Percentiles rank a stretch among this genome's conserved stretches.
phyloP scores from a whole-genome alignment of 2,329 filamentous ascomycete species.

The Aspergillaceae sp. region DNA sequence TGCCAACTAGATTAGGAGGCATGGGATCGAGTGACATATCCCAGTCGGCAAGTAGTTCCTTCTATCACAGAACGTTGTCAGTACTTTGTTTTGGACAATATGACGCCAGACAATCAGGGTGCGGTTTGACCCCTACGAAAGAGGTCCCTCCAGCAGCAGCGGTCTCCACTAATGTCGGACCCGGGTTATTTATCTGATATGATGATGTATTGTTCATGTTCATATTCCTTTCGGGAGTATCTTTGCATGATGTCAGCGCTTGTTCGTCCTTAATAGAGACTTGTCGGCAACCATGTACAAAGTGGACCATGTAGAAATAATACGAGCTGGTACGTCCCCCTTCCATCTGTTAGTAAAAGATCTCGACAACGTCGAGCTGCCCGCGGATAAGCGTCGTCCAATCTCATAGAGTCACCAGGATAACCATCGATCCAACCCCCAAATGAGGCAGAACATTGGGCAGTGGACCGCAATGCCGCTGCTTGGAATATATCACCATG shows the following conservation, averaged over 20 bases:
- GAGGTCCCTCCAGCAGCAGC: background rate
- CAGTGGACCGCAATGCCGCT: background rate
- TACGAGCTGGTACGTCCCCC: background rate
- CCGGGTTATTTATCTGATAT: background rate
- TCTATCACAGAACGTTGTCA: background rate
- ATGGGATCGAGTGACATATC: background rate
- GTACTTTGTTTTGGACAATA: background rate
- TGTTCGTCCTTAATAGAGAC: background rate
- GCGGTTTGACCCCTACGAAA: background rate
- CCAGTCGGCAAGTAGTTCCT: background rate
- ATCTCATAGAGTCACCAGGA: background rate
- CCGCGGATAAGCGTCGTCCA: background rate
- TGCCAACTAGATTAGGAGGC: background rate
- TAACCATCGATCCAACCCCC: background rate
- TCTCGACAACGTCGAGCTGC: background rate
- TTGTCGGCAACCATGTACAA: background rate
- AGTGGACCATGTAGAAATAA: background rate
- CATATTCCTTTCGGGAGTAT: too few species aligned
- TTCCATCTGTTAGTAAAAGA: background rate
- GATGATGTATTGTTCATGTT: background rate
- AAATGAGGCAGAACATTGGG: background rate
- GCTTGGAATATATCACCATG: background rate
- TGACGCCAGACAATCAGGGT: background rate
- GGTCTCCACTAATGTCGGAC: background rate
- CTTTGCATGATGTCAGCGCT: background rate